Evolutionary conservation across 2,329 filamentous ascomycete genomes (phyloP).

Genomic region (Fusarium sp.): DNA sequence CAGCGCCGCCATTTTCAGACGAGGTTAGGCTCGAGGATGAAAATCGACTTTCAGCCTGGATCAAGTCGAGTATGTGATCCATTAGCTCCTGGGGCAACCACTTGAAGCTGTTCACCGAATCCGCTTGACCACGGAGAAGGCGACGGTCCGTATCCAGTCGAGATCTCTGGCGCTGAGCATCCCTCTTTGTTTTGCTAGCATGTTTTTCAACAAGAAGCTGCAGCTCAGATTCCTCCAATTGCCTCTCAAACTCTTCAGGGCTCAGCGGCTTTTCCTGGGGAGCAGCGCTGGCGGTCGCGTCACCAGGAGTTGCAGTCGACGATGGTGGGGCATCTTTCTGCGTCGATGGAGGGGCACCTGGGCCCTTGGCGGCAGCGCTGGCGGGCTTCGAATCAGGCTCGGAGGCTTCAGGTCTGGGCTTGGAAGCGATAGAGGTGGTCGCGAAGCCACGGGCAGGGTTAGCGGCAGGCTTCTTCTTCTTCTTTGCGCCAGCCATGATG

Average conservation of each 20-base stretch:
- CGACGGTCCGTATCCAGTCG: slow-evolving; percentile 89
- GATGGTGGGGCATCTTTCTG: slow-evolving; percentile 47
- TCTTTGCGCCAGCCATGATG: slow-evolving; percentile 78
- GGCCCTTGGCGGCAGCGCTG: slow-evolving; percentile 34
- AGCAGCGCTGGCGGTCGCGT: slow-evolving; percentile 32
- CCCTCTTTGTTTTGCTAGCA: slow-evolving; percentile 81
- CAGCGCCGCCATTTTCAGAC: slow-evolving; percentile 57
- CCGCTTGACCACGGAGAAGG: slow-evolving; percentile 82
- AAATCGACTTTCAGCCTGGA: slow-evolving; percentile 73
- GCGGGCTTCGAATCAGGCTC: slow-evolving; percentile 51
- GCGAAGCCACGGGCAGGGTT: slow-evolving; percentile 95
- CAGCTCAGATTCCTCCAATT: slow-evolving; percentile 90
- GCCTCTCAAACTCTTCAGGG: slow-evolving; percentile 89
- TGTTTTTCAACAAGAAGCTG: slow-evolving; percentile 89
- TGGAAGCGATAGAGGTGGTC: slow-evolving; percentile 91
- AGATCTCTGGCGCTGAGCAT: slow-evolving; percentile 79
- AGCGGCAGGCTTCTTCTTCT: slow-evolving; percentile 90
- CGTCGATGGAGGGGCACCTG: slow-evolving; percentile 49
- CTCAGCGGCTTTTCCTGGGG: slow-evolving; percentile 67
- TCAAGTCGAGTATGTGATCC: slow-evolving; percentile 80
- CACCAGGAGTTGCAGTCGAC: slow-evolving; percentile 41
- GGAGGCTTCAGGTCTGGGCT: slow-evolving; percentile 73
- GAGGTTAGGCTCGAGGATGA: slow-evolving; percentile 61
- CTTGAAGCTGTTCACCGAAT: slow-evolving; percentile 76
- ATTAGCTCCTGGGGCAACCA: slow-evolving; percentile 87